Conservation (phyloP, 176 grass and related monocot species). For the Pontederia paniculata region DNA sequence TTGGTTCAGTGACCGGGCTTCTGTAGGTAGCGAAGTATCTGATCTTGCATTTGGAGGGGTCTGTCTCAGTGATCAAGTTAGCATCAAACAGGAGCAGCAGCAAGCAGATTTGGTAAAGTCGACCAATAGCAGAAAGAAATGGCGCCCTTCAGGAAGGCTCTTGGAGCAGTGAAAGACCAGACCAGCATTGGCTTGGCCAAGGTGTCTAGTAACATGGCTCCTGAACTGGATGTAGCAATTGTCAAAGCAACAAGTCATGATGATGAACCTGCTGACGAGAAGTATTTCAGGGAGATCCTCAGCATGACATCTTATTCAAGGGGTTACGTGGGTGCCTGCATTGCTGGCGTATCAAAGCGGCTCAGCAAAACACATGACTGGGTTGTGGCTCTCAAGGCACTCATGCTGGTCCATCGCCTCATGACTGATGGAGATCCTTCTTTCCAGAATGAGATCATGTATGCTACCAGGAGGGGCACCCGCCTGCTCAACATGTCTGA, state of each 20-base stretch:
- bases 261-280: constrained; percentile 78
- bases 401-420: constrained; percentile 68
- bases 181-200: constrained; percentile 81
- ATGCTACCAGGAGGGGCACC: constrained; percentile 31
- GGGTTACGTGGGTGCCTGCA: constrained; percentile 32
- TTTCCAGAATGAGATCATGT: constrained; percentile 64
- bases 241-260: constrained; percentile 70
- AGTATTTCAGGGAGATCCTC: constrained; percentile 64
- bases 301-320: constrained; percentile 43
- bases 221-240: constrained; percentile 74
- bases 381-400: constrained; percentile 76
- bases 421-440: constrained; percentile 44
- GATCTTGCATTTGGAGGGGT: too few relatives aligned
- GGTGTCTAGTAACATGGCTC: constrained; percentile 27
- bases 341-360: constrained; percentile 40
- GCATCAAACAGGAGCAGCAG: too few relatives aligned
- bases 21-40: too few relatives aligned
- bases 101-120: too few relatives aligned
- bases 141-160: constrained; percentile 55
- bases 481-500: constrained; percentile 51
- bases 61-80: too few relatives aligned
- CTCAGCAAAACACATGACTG: constrained; percentile 57
- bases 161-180: constrained; percentile 82
- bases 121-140: constrained; percentile 15
- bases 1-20: too few relatives aligned